phyloP scores from a whole-genome alignment of 2,329 filamentous ascomycete species.

The Lasiodiplodia sp. region DNA sequence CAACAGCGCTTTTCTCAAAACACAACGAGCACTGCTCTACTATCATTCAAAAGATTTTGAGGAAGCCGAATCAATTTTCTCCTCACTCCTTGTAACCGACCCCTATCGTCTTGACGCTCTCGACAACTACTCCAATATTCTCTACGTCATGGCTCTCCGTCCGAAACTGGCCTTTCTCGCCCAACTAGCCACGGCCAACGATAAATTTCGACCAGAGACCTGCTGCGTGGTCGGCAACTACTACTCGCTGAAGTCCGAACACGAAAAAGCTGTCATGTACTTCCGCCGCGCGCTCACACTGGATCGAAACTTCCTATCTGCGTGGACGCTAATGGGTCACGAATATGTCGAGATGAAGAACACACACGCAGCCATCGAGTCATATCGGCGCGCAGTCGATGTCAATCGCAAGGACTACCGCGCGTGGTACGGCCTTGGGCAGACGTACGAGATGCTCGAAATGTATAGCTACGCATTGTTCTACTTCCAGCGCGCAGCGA shows the following conservation, averaged over 20 bases:
- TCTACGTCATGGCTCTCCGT: conserved; percentile 88
- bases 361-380: conserved; percentile 96
- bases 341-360: conserved; percentile 99
- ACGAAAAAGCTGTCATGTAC: conserved; percentile 98
- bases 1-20: conserved; percentile 85
- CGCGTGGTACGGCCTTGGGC: conserved; percentile 96
- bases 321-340: conserved; percentile 98
- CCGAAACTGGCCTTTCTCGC: conserved; percentile 90
- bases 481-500: conserved; percentile 96
- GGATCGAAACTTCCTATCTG: conserved; percentile 88
- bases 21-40: conserved; percentile 83
- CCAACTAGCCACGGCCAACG: conserved; percentile 86
- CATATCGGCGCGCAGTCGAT: conserved; percentile 92
- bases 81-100: conserved; percentile 72
- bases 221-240: conserved; percentile 98
- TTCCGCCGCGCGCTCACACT: conserved; percentile 91
- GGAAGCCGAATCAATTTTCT: conserved; percentile 67
- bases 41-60: conserved; percentile 88
- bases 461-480: conserved; percentile 98
- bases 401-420: conserved; percentile 96
- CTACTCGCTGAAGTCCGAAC: conserved; percentile 90
- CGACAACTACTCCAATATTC: conserved; percentile 96
- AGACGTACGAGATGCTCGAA: conserved; percentile 96
- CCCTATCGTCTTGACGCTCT: conserved; percentile 82
- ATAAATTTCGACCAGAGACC: conserved; percentile 96